Percentiles rank a stretch among this genome's conserved stretches.
These are phyloP conservation scores for Colletotrichum caudatum DNA, from an alignment of 2,329 filamentous ascomycete species.

Conservation along the genomic window DNA sequence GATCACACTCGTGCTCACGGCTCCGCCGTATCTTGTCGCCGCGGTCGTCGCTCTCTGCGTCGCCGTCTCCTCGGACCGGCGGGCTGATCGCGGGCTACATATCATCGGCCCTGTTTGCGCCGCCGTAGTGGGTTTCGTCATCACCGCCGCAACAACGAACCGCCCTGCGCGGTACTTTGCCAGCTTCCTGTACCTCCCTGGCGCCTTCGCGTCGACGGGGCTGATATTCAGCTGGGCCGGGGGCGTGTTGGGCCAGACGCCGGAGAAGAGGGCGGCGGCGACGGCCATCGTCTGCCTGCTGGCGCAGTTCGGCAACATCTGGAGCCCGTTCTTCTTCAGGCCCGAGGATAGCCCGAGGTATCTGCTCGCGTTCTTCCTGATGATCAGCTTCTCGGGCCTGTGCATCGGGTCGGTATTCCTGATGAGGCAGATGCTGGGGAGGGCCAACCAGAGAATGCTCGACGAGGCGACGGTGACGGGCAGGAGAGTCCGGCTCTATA, in stretches of 20 bases:
- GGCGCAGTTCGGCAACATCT: constrained; percentile 54
- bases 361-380: constrained; percentile 46
- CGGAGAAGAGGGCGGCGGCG: constrained; percentile 53
- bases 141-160: constrained; percentile 67
- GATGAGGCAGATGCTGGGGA: constrained; percentile 33
- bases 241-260: constrained; percentile 50
- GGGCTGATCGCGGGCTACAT: constrained; percentile 44
- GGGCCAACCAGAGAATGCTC: constrained; percentile 30
- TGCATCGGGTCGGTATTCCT: constrained; percentile 28
- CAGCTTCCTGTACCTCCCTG: constrained; percentile 49
- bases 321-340: constrained; percentile 55
- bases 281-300: constrained; percentile 53
- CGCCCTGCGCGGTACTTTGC: constrained; percentile 63
- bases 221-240: constrained; percentile 53
- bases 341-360: constrained; percentile 48
- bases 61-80: constrained; percentile 43
- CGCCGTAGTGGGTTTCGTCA: constrained; percentile 67
- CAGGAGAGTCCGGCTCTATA: constrained; percentile 28
- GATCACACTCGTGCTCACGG: constrained; percentile 49
- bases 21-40: constrained; percentile 46
- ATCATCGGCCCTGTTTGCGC: constrained; percentile 48
- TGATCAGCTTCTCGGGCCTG: constrained; percentile 31
- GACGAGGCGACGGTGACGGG: constrained; percentile 21
- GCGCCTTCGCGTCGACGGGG: constrained; percentile 46
- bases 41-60: constrained; percentile 39